Evolutionary conservation across 441 rosid species (phyloP).

Genomic region (Gossypium lobatum): DNA sequence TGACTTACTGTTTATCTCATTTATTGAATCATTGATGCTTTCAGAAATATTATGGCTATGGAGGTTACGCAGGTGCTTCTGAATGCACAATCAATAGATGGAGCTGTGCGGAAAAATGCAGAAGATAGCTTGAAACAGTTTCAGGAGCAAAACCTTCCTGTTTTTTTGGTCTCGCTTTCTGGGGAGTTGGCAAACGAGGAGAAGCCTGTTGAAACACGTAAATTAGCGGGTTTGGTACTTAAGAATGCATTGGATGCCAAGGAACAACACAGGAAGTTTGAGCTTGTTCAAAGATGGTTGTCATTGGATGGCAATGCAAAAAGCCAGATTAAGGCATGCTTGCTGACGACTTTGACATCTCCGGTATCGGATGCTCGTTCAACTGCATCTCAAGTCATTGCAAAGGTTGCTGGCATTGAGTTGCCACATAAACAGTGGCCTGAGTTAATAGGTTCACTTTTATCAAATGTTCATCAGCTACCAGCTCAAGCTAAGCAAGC

Average conservation of each 20-base stretch:
- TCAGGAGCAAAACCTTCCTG: constrained; percentile 52
- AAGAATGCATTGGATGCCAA: constrained; percentile 66
- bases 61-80: constrained; percentile 56
- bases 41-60: constrained; percentile 28
- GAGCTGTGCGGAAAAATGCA: constrained; percentile 49
- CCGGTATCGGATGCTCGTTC: constrained; percentile 56
- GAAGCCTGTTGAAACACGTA: constrained; percentile 64
- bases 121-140: constrained; percentile 40
- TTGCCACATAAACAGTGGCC: constrained; percentile 79
- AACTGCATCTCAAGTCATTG: constrained; percentile 62
- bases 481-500: constrained; percentile 66
- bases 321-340: constrained; percentile 47
- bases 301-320: constrained; percentile 40
- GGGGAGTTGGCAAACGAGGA: constrained; percentile 62
- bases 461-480: constrained; percentile 52
- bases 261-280: constrained; percentile 57
- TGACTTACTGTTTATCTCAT: background rate
- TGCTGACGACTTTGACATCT: constrained; percentile 53
- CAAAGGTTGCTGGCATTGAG: constrained; percentile 68
- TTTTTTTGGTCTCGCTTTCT: constrained; percentile 51
- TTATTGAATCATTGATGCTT: constrained; percentile 3
- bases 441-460: constrained; percentile 48
- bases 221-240: constrained; percentile 55
- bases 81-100: constrained; percentile 60
- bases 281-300: constrained; percentile 62